Percentiles rank a stretch among this genome's conserved stretches.
Conservation (phyloP, 2,329 filamentous ascomycete genomes). For the Cylindrodendrum hubeiense region DNA sequence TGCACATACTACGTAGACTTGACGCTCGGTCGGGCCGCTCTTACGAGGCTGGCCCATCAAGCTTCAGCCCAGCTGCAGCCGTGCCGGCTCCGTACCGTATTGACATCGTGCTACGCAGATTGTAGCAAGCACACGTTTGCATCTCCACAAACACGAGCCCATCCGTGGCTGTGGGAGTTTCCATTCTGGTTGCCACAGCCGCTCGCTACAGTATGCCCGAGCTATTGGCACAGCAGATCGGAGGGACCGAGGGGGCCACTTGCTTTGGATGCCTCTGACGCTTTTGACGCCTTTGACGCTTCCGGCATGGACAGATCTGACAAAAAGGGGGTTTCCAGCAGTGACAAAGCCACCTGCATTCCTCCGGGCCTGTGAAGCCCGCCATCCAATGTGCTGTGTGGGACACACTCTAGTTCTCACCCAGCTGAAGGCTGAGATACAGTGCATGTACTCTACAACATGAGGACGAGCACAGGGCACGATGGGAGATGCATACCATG, state of each 20-base stretch:
- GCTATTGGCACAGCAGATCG: constrained; percentile 14
- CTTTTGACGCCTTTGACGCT: not conserved
- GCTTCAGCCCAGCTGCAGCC: not conserved
- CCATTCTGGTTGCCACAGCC: not conserved
- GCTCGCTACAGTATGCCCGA: too few species aligned
- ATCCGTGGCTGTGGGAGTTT: not conserved
- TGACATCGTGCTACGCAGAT: not conserved
- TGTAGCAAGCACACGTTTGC: not conserved
- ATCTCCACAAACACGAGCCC: not conserved
- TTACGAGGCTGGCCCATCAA: constrained; percentile 1
- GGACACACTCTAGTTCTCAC: constrained; percentile 1
- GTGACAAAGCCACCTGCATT: constrained; percentile 19
- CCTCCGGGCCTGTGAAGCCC: constrained; percentile 6
- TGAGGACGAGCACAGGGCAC: constrained; percentile 2
- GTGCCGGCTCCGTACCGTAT: not conserved
- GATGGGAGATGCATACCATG: not conserved
- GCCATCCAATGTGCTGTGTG: constrained; percentile 1
- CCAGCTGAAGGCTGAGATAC: not conserved
- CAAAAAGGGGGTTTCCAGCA: not conserved
- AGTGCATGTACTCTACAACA: not conserved
- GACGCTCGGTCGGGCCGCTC: not conserved
- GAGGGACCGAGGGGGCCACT: constrained; percentile 7
- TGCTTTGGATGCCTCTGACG: not conserved
- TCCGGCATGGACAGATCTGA: constrained; percentile 10
- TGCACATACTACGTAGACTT: not conserved